phyloP scores from a whole-genome alignment of 2,329 filamentous ascomycete species.

The Tolypocladium sp. region DNA sequence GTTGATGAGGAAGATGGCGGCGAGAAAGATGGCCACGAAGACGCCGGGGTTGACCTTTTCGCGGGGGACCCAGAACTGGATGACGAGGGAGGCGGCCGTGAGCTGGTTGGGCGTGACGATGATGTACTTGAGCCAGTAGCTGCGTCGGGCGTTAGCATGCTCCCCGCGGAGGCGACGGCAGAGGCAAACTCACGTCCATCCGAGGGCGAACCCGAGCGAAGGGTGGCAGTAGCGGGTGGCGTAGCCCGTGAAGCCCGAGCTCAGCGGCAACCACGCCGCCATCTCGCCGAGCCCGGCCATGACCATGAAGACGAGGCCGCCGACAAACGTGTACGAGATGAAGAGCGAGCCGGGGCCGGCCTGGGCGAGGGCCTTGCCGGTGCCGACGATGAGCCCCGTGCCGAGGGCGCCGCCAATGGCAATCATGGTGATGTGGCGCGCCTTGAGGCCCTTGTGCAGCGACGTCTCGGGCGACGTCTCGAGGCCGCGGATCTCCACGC shows the following conservation, averaged over 20 bases:
- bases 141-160: slow-evolving; percentile 8
- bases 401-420: slow-evolving; percentile 69
- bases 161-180: background rate
- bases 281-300: slow-evolving; percentile 80
- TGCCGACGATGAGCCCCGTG: slow-evolving; percentile 66
- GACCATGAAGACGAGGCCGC: slow-evolving; percentile 67
- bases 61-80: slow-evolving; percentile 64
- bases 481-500: slow-evolving; percentile 34
- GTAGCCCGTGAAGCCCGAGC: slow-evolving; percentile 74
- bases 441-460: slow-evolving; percentile 43
- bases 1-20: slow-evolving; percentile 56
- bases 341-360: slow-evolving; percentile 57
- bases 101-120: slow-evolving; percentile 80
- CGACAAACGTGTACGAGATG: slow-evolving; percentile 62
- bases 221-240: slow-evolving; percentile 72
- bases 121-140: slow-evolving; percentile 69
- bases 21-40: slow-evolving; percentile 64
- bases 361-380: slow-evolving; percentile 43
- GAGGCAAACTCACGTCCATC: slow-evolving; percentile 49
- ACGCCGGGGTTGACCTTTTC: slow-evolving; percentile 67
- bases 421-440: slow-evolving; percentile 48
- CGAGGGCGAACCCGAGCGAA: slow-evolving; percentile 69
- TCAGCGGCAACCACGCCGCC: slow-evolving; percentile 72
- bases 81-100: slow-evolving; percentile 69
- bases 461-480: slow-evolving; percentile 39